Base-by-base conservation (phyloP, 441 rosid genomes). In the Adansonia madagascariensis region DNA sequence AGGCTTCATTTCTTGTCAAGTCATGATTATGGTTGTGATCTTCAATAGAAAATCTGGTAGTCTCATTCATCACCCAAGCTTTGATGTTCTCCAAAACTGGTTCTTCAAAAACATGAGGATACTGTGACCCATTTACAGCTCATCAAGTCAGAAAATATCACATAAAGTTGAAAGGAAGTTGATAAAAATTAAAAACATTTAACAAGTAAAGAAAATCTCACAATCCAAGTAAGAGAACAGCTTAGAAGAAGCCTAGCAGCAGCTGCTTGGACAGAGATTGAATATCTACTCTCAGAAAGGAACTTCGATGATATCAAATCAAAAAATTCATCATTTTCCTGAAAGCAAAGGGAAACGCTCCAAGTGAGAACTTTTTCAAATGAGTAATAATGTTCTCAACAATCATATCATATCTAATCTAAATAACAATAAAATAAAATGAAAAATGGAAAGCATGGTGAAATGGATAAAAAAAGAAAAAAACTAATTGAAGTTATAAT, bases 291-390 rank as follows among this genome's bases (percentile, higher is more conserved):
- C 60, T 92, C 99, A 72, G 98, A 93, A 35, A 97, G 89, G 84
- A 86, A 94, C 85, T 85, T 97, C 20, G 92, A 90, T 6, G 98
- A 94, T 78, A 93, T 84, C 90, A 94, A 86, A 57, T 94, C 98
- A 84, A 94, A 97, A 81, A 97, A 97, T 79, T 94, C 98, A 83
- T 94, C 99, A 76, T 94, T 97, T 53, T 92, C 98, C 99, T 97
- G 91, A 80, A 63, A 82, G 80, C 65, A 39, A 77, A 80, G 56
- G 52, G 65, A 39, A 79, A 83, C 66, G 20, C 17, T 59, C 59
- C 56, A 49, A 65, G 60, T 71, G 44, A 65, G 52, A 35, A 70
- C 47, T 24, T 59, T 56, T 17, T 4, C 14, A 59, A 62, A 65
- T 27, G n/a, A 55, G 55, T 35, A 64, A 17, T 57, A 35, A 76